Base-by-base conservation (phyloP, 192 early-diverging fungal genomes). In the Backusella mclennaniae region DNA sequence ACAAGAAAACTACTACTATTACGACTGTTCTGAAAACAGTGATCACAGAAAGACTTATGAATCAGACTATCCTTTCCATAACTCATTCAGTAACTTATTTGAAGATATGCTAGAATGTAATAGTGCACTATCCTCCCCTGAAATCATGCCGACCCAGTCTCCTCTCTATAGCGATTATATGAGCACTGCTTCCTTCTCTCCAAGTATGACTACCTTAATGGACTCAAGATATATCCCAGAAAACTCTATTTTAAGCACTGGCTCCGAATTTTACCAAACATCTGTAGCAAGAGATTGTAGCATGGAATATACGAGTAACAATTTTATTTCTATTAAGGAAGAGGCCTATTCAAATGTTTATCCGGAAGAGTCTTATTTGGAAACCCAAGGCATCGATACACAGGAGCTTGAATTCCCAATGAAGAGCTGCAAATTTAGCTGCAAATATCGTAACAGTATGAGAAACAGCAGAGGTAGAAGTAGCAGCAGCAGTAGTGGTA, bases 31-130 rank as follows among this genome's bases (percentile, higher is more conserved):
- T 63, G 23, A 63, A 8, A 29, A 63, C 56, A 63, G 26, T 4
- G 56, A 63, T 23, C 11, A 26, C 4, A 9, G 11, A 29, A 63
- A 63, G 56, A 26, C 4, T 63, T 29, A 29, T 63, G 21, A 63
- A 29, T 29, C 56, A 63, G 23, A 8, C 23, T 21, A 63, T 29
- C 12, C 23, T 29, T 63, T 63, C 23, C 56, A 63, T 29, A 26
- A 63, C n/a, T 29, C 56, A 63, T 63, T 63, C 56, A 63, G 21
- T 53, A n/a, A 63, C 56, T 63, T 63, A 29, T 29, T 63, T 63
- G 56, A 63, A 63, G 56, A 63, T 63, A 12, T 63, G 23, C 23
- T 63, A 29, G 56, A 63, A 63, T 63, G 11, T 63, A 63, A 63
- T 63, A 63, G 56, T 8, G 3, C 56, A 63, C 56, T 63, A 1